Evolutionary conservation across 257 asterid genomes (phyloP), one percentile per base, ranked within the genome.

Genomic region (Voacanga thouarsii): DNA sequence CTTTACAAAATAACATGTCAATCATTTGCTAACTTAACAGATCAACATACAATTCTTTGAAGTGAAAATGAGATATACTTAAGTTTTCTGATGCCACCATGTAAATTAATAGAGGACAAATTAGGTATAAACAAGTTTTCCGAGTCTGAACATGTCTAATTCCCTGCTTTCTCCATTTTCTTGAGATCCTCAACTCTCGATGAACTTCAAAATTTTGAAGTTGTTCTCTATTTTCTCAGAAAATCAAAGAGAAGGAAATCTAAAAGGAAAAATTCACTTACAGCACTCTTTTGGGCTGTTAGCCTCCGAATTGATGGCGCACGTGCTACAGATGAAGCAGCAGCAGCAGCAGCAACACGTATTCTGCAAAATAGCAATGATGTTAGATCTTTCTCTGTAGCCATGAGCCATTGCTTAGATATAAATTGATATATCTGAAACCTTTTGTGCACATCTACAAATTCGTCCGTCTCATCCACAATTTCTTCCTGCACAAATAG

Each of bases 381-480:
- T 5, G 77, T 79, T 28, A 57, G n/a, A 45, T 19, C 57, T 50
- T 74, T 74, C 63, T 67, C 28, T 50, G 24, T 21, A 28, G 53
- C 44, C 57, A 74, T 75, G 68, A 50, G 70, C 65, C 61, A 74
- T 26, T 63, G 47, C 26, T 69, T 19, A 74, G 33, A 71, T 77
- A 70, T 18, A 75, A 66, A 30, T 63, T 8, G 1, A 41, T 11
- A 43, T 49, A 24, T 30, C 24, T 51, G 63, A 30, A 78, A 92
- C 98, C 96, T 92, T 84, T 83, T 92, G 78, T 94, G 98, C 60
- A 94, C 98, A 81, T 94, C 97, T 44, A 94, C 98, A 82, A 60
- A 94, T 83, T 92, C 98, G 75, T 94, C 98, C 0, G 98, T 92
- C 90, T 94, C 98, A 43, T 94, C 98, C 6, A 94, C 98, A 75